Base-by-base conservation (phyloP, 225 moss, liverwort and hornwort genomes). In the Sphagnum contortum region DNA sequence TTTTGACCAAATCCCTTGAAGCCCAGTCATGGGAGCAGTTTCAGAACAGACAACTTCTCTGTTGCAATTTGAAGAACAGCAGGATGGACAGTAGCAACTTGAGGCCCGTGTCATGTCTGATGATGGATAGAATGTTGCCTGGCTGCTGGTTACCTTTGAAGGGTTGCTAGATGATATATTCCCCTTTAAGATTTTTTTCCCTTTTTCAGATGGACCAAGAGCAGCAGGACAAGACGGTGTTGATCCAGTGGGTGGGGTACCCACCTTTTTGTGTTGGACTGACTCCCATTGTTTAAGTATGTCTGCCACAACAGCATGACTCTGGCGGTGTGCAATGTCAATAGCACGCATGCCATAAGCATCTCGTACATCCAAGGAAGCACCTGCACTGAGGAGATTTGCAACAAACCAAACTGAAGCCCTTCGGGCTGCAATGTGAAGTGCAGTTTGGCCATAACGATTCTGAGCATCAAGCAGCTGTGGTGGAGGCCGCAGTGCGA, bases 391-490 rank as follows among this genome's bases (percentile, higher is more conserved):
- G 44, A 98, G 83, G 44, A 93, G 79, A 57, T 71, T 76, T 11
- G 76, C 80, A 53, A 86, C 83, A 74, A 98, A 91, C 96, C 93
- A 98, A 56, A 77, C 57, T 50, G 82, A 93, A 48, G 79, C 88
- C 62, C 72, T 77, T 58, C 83, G 78, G 55, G 89, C 91, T 55
- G 93, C 88, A 64, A 98, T 90, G 51, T 96, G 93, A 11, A 98
- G 85, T 5, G 93, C 90, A 44, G 89, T 91, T 69, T 87, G 92
- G 60, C 89, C 89, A 71, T 87, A 89, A 11, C 89, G 81, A 67
- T 98, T 93, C 73, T 82, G 92, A 62, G 83, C 83, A 67, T 93
- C 79, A 56, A 93, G 72, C 51, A 98, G 73, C 54, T 75, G 81
- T 48, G 69, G 67, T 57, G 82, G 72, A 57, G 68, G 59, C 69